Conservation (phyloP, 176 grass and related monocot genomes). For the Carex scoparia region DNA sequence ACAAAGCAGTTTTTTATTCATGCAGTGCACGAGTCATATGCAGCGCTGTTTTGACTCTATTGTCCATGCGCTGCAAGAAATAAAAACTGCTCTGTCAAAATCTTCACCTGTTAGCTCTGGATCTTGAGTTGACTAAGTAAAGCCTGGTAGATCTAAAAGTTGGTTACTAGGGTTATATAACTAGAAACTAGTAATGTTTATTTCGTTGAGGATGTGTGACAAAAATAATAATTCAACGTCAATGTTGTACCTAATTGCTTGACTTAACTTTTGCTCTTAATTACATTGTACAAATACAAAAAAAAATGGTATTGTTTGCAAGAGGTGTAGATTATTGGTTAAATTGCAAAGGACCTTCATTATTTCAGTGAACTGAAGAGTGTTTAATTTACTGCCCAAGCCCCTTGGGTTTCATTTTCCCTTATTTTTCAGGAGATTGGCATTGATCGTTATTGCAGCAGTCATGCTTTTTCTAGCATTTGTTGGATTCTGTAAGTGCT, state of each 20-base stretch:
- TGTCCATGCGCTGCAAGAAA: no score
- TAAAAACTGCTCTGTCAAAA: no score
- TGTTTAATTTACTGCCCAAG: background rate
- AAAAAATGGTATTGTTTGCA: background rate
- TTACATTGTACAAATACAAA: background rate
- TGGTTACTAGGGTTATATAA: background rate
- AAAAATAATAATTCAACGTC: background rate
- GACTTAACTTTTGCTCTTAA: background rate
- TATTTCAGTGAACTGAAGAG: background rate
- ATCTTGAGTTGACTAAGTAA: background rate
- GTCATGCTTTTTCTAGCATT: conserved; percentile 89
- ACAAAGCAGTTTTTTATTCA: no score
- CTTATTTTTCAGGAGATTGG: conserved; percentile 54
- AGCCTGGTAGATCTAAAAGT: background rate
- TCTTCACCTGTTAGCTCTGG: background rate
- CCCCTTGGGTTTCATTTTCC: conserved; percentile 10
- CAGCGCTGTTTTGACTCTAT: no score
- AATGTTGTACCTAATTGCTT: background rate
- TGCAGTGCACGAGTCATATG: no score
- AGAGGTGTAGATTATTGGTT: background rate
- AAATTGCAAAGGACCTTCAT: conserved; percentile 10
- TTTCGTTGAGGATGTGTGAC: background rate
- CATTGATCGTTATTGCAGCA: conserved; percentile 65
- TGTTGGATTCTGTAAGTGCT: conserved; percentile 77
- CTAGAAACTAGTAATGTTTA: background rate